These are phyloP conservation scores for Limtongozyma cylindracea DNA, from an alignment of 805 yeast genomes.

Conservation along the genomic window DNA sequence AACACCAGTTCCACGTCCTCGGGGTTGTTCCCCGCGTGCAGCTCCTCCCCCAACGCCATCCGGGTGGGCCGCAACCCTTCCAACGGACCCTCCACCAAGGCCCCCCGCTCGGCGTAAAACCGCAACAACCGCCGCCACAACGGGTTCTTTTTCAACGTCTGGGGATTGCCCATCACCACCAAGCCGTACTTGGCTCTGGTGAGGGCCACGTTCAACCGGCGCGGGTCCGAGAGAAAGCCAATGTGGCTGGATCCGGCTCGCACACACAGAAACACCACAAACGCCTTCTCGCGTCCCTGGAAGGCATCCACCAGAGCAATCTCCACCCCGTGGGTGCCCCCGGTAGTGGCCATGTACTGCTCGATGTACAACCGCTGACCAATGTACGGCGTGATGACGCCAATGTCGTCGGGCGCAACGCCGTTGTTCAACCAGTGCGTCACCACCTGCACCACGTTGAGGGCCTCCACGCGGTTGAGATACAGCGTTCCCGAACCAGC, in stretches of 20 bases:
- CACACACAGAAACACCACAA: conserved; percentile 23
- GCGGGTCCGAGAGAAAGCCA: conserved; percentile 66
- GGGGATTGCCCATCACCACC: conserved; percentile 61
- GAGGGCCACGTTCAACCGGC: conserved; percentile 73
- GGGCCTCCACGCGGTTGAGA: conserved; percentile 71
- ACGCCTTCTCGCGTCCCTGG: conserved; percentile 33
- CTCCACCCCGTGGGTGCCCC: conserved; percentile 46
- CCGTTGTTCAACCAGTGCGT: conserved; percentile 47
- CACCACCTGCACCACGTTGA: conserved; percentile 62
- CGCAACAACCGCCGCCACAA: conserved; percentile 60
- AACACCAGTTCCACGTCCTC: no score
- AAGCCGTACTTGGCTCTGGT: conserved; percentile 76
- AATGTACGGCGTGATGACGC: conserved; percentile 85
- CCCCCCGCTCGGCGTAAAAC: conserved; percentile 65
- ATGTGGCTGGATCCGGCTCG: conserved; percentile 36
- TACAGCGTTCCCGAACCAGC: conserved; percentile 61
- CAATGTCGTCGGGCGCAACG: conserved; percentile 48
- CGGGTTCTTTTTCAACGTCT: conserved; percentile 39
- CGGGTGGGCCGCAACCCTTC: conserved; percentile 54
- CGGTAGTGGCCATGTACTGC: conserved; percentile 54
- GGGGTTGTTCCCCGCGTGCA: no score
- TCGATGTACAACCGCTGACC: conserved; percentile 73
- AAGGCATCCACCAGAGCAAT: conserved; percentile 45
- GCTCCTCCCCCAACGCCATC: conserved; percentile 18
- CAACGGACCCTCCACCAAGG: conserved; percentile 75